Evolutionary conservation across 140 eudicot species (phyloP).

Genomic region (Anethum foeniculum): DNA sequence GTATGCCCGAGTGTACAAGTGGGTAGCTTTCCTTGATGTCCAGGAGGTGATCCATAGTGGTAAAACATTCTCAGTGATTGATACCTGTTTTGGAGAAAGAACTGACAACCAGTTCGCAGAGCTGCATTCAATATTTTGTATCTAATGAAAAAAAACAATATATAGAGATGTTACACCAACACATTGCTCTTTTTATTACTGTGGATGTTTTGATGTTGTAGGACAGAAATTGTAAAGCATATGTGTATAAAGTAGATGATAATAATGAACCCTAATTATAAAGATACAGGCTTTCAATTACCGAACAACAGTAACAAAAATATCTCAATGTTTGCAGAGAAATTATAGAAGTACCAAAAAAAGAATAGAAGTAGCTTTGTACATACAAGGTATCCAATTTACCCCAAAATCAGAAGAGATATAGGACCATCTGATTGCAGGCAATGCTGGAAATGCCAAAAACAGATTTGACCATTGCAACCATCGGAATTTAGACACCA

Average conservation of each 20-base stretch:
- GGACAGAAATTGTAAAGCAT: not conserved
- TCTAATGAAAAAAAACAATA: not conserved
- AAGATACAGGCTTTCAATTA: not conserved
- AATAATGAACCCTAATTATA: not conserved
- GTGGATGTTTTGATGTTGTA: not conserved
- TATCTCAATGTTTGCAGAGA: not conserved
- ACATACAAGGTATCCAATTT: conserved; percentile 3
- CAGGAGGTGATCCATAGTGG: conserved; percentile 76
- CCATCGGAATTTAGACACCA: not conserved
- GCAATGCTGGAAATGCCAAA: not conserved
- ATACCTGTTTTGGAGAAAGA: conserved; percentile 69
- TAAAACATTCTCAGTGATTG: conserved; percentile 71
- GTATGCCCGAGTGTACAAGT: conserved; percentile 40
- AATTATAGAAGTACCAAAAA: not conserved
- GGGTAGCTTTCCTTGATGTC: conserved; percentile 34
- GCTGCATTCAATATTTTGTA: conserved; percentile 10
- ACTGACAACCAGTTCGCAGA: conserved; percentile 35
- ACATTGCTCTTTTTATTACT: not conserved
- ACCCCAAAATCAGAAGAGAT: no score
- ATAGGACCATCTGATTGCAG: not conserved
- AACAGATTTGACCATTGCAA: not conserved
- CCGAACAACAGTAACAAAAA: not conserved
- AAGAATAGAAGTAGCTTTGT: not conserved
- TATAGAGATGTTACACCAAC: not conserved
- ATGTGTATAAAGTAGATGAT: not conserved